Percentiles rank a stretch among this genome's conserved stretches.
These are phyloP conservation scores for Ceratocystis destructans DNA, from an alignment of 2,329 filamentous ascomycete species.

Conservation along the genomic window DNA sequence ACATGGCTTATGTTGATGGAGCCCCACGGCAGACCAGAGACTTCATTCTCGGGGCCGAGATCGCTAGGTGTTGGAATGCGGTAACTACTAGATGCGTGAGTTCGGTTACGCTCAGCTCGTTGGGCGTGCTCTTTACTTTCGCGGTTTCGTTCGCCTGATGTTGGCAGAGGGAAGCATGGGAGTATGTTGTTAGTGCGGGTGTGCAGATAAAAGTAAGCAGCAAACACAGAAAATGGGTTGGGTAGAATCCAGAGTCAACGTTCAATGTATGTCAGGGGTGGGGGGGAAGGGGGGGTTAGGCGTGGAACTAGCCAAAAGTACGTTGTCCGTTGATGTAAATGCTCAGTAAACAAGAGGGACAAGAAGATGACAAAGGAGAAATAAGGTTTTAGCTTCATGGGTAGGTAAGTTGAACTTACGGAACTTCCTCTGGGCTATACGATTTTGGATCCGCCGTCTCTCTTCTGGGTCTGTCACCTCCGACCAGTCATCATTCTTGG, in stretches of 20 bases:
- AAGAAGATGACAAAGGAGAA: neutral
- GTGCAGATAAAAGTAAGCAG: neutral
- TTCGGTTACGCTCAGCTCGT: slow-evolving; percentile 48
- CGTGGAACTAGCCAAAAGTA: too few relatives aligned
- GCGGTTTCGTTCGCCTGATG: slow-evolving; percentile 52
- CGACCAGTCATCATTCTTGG: slow-evolving; percentile 50
- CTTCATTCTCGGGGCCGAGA: slow-evolving; percentile 35
- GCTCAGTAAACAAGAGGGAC: too few relatives aligned
- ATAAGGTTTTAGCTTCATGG: neutral
- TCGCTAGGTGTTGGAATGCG: slow-evolving; percentile 45
- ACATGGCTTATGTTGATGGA: slow-evolving; percentile 48
- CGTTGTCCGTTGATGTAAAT: too few relatives aligned
- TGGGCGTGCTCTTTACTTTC: slow-evolving; percentile 53
- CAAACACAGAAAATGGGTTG: neutral
- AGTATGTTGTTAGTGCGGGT: neutral
- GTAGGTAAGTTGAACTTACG: slow-evolving; percentile 35
- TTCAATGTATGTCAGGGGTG: too few relatives aligned
- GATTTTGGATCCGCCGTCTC: slow-evolving; percentile 61
- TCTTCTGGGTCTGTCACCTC: slow-evolving; percentile 56
- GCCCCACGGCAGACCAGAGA: slow-evolving; percentile 60
- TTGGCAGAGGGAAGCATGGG: neutral
- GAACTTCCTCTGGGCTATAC: slow-evolving; percentile 62
- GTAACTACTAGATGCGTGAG: slow-evolving; percentile 51
- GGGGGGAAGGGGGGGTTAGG: too few relatives aligned
- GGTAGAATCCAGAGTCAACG: too few relatives aligned